Evolutionary conservation across 768 basidiomycete genomes (phyloP), one percentile per base, ranked within the genome.

Genomic region (Candolleomyces efflorescens): DNA sequence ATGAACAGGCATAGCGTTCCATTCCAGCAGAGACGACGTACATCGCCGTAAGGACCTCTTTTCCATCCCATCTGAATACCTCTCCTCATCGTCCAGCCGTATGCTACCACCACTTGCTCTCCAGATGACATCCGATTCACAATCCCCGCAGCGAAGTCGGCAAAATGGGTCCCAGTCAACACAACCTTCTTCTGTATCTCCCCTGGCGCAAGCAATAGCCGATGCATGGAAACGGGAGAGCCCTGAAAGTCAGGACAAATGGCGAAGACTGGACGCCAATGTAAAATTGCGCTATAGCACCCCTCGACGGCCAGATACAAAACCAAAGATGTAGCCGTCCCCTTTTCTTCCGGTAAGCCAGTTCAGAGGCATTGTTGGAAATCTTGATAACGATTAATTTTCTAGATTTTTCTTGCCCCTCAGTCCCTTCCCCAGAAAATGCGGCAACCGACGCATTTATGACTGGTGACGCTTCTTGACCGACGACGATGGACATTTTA

Each of bases 161-260:
- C 70, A 73, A 69, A 68, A 66, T 51, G 60, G 64, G 38, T 64
- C 66, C 62, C 67, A 66, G 37, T 62, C 72, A 44, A 72, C 68
- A 54, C 63, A 71, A 57, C 60, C 63, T 38, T 61, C 78, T 63
- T 77, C 84, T 57, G 61, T 63, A 38, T 62, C 79, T 63, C 77
- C 84, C 11, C 82, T 83, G 38, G 81, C 82, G 3, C 82, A 84
- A 60, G 78, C 82, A 26, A 89, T 90, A 67, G 85, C 83, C 37
- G 81, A 84, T 43, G 84, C 83, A 54, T 89, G 88, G 88, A 81
- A 78, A 65, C 71, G 75, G 49, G 84, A 87, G 69, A 80, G 83
- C n/a, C 58, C 68, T 13, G 82, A 86, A 69, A 82, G 72, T 61
- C 79, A 86, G 67, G 78, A 81, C 54, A 75, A 70, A 60, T 90